phyloP scores from a whole-genome alignment of 768 basidiomycete genomes.

The Phanerodontia chrysosporium region DNA sequence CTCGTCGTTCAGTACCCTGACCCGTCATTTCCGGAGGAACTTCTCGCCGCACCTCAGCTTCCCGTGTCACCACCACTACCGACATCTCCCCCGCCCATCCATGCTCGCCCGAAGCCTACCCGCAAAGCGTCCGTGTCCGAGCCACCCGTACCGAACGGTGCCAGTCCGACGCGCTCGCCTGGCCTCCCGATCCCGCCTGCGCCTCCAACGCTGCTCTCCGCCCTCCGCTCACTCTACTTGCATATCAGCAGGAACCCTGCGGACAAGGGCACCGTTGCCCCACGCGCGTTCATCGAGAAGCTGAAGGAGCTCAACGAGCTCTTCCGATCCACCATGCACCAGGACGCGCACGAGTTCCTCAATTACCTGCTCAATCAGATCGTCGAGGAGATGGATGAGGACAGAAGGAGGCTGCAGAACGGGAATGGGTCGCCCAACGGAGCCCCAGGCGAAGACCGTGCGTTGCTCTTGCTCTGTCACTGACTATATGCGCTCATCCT shows the following conservation, averaged over 20 bases:
- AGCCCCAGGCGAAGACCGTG: conserved; percentile 54
- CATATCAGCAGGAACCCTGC: conserved; percentile 76
- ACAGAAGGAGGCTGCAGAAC: conserved; percentile 34
- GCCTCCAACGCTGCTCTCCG: conserved; percentile 81
- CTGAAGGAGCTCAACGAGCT: conserved; percentile 89
- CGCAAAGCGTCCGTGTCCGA: conserved; percentile 42
- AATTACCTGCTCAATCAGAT: conserved; percentile 92
- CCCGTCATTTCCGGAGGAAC: conserved; percentile 39
- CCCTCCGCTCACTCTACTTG: conserved; percentile 87
- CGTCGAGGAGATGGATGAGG: conserved; percentile 87
- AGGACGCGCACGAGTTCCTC: conserved; percentile 98
- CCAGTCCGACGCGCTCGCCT: conserved; percentile 28
- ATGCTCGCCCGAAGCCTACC: conserved; percentile 53
- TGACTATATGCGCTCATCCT: conserved; percentile 2
- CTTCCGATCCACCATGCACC: conserved; percentile 89
- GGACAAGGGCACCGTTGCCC: conserved; percentile 83
- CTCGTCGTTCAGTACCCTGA: conserved; percentile 73
- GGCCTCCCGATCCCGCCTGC: conserved; percentile 47
- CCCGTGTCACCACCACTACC: conserved; percentile 21
- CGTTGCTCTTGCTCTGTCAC: conserved; percentile 30
- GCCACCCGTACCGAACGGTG: conserved; percentile 19
- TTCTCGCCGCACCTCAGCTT: conserved; percentile 19
- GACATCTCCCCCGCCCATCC: conserved; percentile 25
- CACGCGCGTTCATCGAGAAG: conserved; percentile 89
- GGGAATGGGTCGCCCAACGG: conserved; percentile 8